These are phyloP conservation scores for Piloderma croceum DNA, from an alignment of 768 basidiomycete species.

Conservation along the genomic window DNA sequence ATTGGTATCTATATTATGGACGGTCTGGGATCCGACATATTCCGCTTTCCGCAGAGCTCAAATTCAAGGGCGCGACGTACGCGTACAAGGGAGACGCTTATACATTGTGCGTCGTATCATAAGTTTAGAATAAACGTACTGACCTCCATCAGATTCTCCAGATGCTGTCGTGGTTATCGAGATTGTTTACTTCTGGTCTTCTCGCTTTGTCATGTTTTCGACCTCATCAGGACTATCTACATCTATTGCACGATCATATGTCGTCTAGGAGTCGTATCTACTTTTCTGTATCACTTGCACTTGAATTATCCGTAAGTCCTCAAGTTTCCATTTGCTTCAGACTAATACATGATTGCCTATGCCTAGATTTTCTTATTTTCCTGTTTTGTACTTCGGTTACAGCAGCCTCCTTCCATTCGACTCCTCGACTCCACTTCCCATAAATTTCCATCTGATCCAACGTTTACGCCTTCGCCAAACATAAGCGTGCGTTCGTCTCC, in stretches of 20 bases:
- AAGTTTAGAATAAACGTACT: background rate
- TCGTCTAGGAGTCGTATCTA: constrained; percentile 38
- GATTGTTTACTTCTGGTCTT: constrained; percentile 46
- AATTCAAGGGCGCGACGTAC: constrained; percentile 66
- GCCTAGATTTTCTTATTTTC: constrained; percentile 48
- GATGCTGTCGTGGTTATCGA: constrained; percentile 50
- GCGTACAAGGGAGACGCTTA: constrained; percentile 53
- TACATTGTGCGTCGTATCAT: constrained; percentile 50
- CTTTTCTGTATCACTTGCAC: constrained; percentile 36
- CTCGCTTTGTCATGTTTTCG: constrained; percentile 38
- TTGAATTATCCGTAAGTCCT: constrained; percentile 54
- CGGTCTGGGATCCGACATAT: constrained; percentile 85
- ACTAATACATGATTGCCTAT: constrained; percentile 3
- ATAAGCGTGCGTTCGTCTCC: constrained; percentile 16
- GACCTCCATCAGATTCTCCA: constrained; percentile 48
- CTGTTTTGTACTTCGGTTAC: constrained; percentile 51
- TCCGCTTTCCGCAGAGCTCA: constrained; percentile 50
- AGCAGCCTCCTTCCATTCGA: constrained; percentile 65
- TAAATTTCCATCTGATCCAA: constrained; percentile 28
- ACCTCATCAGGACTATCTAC: constrained; percentile 35
- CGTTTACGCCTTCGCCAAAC: constrained; percentile 31
- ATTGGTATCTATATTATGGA: constrained; percentile 66
- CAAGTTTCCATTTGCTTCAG: constrained; percentile 1
- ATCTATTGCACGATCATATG: constrained; percentile 29
- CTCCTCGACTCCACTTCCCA: constrained; percentile 56